Conservation (phyloP, 202 grass and related monocot species). For the Panicum hallii region DNA sequence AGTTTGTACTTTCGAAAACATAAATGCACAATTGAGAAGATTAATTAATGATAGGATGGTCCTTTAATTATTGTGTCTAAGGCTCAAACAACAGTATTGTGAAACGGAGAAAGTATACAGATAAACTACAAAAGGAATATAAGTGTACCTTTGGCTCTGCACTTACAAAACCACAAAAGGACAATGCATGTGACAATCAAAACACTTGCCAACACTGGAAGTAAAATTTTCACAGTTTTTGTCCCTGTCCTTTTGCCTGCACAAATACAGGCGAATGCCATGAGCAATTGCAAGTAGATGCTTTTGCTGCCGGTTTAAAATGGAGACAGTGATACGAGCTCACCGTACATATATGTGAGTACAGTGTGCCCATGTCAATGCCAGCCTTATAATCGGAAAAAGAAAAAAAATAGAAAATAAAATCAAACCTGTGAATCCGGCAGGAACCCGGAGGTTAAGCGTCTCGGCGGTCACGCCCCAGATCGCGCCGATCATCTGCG, state of each 20-base stretch:
- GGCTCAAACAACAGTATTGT: too few relatives aligned
- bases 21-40: too few relatives aligned
- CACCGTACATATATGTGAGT: background rate
- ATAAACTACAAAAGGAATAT: background rate
- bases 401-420: background rate
- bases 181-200: constrained; percentile 37
- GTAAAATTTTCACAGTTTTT: constrained; percentile 16
- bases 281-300: constrained; percentile 15
- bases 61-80: too few relatives aligned
- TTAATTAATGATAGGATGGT: too few relatives aligned
- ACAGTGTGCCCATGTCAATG: background rate
- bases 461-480: constrained; percentile 12
- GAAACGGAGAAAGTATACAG: too few relatives aligned
- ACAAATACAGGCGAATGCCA: background rate
- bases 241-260: constrained; percentile 15
- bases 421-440: constrained; percentile 24
- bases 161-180: constrained; percentile 31
- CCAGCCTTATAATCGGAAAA: background rate
- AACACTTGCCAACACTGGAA: constrained; percentile 25
- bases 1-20: too few relatives aligned
- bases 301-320: background rate
- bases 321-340: background rate
- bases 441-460: constrained; percentile 55
- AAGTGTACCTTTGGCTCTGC: constrained; percentile 41
- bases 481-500: constrained; percentile 35